Percentiles rank a stretch among this genome's conserved stretches.
Evolutionary conservation across 208 protist species (phyloP).

Genomic region (Wallacemonas sp.): DNA sequence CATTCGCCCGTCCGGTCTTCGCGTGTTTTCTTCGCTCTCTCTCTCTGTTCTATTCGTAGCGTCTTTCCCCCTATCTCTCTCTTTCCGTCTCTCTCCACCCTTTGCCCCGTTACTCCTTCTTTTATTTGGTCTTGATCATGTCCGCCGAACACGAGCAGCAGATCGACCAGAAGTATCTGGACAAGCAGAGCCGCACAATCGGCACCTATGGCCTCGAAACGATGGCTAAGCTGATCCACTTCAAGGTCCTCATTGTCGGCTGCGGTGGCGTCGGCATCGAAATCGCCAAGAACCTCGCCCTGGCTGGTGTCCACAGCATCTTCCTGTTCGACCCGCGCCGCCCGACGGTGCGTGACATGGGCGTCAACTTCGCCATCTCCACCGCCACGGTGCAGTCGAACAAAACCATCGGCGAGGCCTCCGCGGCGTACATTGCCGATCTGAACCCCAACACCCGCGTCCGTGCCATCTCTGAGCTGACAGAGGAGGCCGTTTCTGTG

Average conservation of each 20-base stretch:
- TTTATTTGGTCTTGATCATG: background rate
- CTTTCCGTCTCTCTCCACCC: no score
- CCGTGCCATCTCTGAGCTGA: conserved; percentile 50
- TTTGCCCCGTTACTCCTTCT: conserved; percentile 8
- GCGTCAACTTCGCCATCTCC: conserved; percentile 90
- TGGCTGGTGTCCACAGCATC: conserved; percentile 88
- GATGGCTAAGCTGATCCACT: conserved; percentile 88
- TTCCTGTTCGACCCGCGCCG: conserved; percentile 73
- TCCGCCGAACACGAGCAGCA: conserved; percentile 24
- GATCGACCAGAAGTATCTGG: conserved; percentile 85
- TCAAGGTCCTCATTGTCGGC: conserved; percentile 92
- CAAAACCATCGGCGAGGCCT: conserved; percentile 65
- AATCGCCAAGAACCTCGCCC: conserved; percentile 91
- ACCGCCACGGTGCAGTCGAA: conserved; percentile 48
- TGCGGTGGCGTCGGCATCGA: conserved; percentile 91
- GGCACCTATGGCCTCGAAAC: conserved; percentile 93
- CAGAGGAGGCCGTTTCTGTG: conserved; percentile 43
- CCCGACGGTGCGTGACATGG: conserved; percentile 66
- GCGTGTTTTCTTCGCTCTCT: no score
- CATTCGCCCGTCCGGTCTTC: no score
- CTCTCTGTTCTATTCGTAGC: no score
- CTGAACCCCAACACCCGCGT: conserved; percentile 91
- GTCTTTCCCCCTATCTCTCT: no score
- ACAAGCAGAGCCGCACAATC: conserved; percentile 92
- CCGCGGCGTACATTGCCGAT: conserved; percentile 67